Conservation (phyloP, 1,284 basidiomycete genomes). For the Microbotryomycetes sp. region DNA sequence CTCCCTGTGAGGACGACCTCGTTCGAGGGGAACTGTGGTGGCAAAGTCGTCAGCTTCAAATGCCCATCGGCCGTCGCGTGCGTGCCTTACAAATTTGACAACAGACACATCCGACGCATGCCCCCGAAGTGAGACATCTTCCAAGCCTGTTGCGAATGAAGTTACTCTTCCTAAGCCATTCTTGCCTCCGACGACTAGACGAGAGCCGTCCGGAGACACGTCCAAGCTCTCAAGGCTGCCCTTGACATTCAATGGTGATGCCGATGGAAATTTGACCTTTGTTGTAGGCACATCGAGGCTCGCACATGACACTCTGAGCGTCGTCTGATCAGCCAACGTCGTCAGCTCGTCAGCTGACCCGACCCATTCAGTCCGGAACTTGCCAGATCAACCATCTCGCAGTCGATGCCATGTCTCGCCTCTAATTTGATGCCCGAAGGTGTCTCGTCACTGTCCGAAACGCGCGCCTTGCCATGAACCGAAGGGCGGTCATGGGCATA, state of each 20-base stretch:
- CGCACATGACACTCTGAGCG: constrained; percentile 10
- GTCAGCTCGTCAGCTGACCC: background rate
- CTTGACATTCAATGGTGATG: background rate
- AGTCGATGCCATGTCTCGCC: constrained; percentile 35
- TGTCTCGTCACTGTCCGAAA: constrained; percentile 38
- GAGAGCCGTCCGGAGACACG: constrained; percentile 36
- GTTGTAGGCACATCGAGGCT: constrained; percentile 15
- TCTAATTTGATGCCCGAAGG: constrained; percentile 27
- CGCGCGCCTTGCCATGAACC: constrained; percentile 56
- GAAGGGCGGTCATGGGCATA: constrained; percentile 51
- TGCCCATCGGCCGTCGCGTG: constrained; percentile 40
- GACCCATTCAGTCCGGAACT: background rate
- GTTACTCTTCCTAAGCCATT: constrained; percentile 42
- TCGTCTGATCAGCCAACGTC: background rate
- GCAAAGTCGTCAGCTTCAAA: constrained; percentile 19
- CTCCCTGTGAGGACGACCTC: constrained; percentile 46
- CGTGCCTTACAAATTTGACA: constrained; percentile 37
- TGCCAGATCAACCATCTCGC: constrained; percentile 9
- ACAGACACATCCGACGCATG: constrained; percentile 46
- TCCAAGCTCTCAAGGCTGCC: constrained; percentile 40
- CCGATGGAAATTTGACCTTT: constrained; percentile 12
- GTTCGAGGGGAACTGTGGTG: constrained; percentile 23
- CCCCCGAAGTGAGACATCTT: constrained; percentile 40
- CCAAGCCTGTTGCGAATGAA: constrained; percentile 9
- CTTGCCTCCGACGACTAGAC: constrained; percentile 43